Base-by-base conservation (phyloP, 345 rosid genomes). In the Cardamine occulta region DNA sequence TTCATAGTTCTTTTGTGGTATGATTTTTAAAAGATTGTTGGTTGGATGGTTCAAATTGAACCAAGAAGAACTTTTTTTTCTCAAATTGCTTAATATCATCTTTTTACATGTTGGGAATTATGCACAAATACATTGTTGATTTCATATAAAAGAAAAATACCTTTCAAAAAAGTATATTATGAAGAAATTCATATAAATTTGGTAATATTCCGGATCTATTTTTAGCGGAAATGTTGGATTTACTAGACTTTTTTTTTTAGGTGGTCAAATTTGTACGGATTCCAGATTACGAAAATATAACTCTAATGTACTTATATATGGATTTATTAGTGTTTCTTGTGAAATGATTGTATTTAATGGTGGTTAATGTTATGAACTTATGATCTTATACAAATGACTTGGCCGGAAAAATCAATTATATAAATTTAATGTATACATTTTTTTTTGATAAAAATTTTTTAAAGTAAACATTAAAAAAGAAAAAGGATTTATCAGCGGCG, bases 1-100 rank as follows among this genome's bases (percentile, higher is more conserved):
- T 9, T 29, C 67, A 58, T 70, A 24, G 54, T 71, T 71, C 68
- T 77, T 77, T 64, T 77, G 42, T 77, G 80, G 63, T 40, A 49
- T 29, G 63, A 4, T 57, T 59, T 70, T 23, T 2, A 37, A 56
- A 72, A 72, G 70, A 66, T 40, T 66, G 80, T 77, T 71, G 72
- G 76, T 77, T 77, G 74, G 62, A 49, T 78, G 81, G 77, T 60
- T 66, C 76, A 70, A 70, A 47, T 26, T 64, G 76, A 51, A 72
- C 76, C 76, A 49, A 61, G 0, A 42, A 61, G 1, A 42, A 23
- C 48, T 5, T n/a, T 48, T 74, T 74, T 44, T 45, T 2, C 58
- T 19, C 7, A 34, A 39, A 63, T 8, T 18, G 53, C 32, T 18
- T 29, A 18, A 7, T 62, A 26, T 57, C 63, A 19, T 19, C 5